Evolutionary conservation across 352 stramenopile genomes (phyloP).

Genomic region (Phytophthora tubulina): DNA sequence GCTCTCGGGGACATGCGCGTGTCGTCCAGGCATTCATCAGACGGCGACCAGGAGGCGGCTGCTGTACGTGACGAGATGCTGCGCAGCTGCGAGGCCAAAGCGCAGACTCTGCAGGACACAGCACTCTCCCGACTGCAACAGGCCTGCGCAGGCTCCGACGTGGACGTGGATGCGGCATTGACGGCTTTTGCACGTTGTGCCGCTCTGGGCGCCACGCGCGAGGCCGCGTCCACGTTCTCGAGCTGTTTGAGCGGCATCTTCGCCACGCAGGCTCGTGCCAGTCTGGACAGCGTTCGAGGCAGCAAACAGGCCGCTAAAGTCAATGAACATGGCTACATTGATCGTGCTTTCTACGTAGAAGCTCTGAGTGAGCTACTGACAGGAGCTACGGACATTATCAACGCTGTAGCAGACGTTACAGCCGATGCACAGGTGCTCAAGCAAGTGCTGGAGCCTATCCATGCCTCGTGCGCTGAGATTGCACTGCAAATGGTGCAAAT

Average conservation of each 20-base stretch:
- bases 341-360: conserved; percentile 84
- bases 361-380: conserved; percentile 76
- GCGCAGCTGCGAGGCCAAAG: conserved; percentile 77
- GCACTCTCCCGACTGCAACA: conserved; percentile 55
- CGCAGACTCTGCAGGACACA: conserved; percentile 47
- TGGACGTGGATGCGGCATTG: conserved; percentile 64
- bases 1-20: conserved; percentile 70
- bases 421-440: conserved; percentile 45
- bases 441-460: conserved; percentile 67
- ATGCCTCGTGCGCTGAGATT: conserved; percentile 60
- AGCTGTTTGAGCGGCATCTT: conserved; percentile 66
- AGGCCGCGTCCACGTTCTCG: conserved; percentile 48
- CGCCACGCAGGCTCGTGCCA: conserved; percentile 56
- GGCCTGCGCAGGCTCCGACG: conserved; percentile 46
- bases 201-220: conserved; percentile 44
- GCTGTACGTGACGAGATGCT: conserved; percentile 85
- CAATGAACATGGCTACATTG: conserved; percentile 88
- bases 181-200: conserved; percentile 63
- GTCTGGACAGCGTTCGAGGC: conserved; percentile 59
- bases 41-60: conserved; percentile 12
- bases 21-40: conserved; percentile 22
- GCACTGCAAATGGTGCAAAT: conserved; percentile 77
- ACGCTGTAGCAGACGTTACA: conserved; percentile 77
- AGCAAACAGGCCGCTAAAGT: conserved; percentile 66
- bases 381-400: conserved; percentile 80